These are phyloP conservation scores for Trichoderma guizhouense DNA, from an alignment of 2,329 filamentous ascomycete genomes.

Conservation along the genomic window DNA sequence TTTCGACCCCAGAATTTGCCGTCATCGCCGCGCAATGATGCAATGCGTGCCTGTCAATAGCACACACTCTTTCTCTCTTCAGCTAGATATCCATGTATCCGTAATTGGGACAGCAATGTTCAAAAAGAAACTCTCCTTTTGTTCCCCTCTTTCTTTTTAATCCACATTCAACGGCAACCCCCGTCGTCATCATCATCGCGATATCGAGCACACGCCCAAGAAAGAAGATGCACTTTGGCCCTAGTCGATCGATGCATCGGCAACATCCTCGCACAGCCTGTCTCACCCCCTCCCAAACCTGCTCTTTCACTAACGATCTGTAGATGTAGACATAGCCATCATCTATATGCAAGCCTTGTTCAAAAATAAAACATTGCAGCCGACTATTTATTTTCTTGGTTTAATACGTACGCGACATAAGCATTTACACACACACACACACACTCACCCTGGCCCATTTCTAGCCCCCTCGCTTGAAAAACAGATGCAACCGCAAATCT, in stretches of 20 bases:
- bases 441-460: not conserved
- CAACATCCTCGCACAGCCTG: not conserved
- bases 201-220: constrained; percentile 5
- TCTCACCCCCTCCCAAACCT: not conserved
- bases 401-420: not conserved
- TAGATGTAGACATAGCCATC: not conserved
- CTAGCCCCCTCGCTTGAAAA: not conserved
- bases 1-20: not conserved
- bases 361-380: not conserved
- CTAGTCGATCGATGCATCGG: constrained; percentile 6
- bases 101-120: not conserved
- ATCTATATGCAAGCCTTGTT: not conserved
- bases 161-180: not conserved
- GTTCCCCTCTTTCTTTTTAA: not conserved
- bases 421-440: not conserved
- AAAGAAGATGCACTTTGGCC: not conserved
- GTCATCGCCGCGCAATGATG: not conserved
- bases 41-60: not conserved
- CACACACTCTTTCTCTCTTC: not conserved
- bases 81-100: not conserved
- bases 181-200: not conserved
- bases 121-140: not conserved
- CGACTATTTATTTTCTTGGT: not conserved
- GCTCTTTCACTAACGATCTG: not conserved
- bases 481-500: not conserved